These are phyloP conservation scores for Lentinus brumalis DNA, from an alignment of 768 basidiomycete genomes.

Conservation along the genomic window DNA sequence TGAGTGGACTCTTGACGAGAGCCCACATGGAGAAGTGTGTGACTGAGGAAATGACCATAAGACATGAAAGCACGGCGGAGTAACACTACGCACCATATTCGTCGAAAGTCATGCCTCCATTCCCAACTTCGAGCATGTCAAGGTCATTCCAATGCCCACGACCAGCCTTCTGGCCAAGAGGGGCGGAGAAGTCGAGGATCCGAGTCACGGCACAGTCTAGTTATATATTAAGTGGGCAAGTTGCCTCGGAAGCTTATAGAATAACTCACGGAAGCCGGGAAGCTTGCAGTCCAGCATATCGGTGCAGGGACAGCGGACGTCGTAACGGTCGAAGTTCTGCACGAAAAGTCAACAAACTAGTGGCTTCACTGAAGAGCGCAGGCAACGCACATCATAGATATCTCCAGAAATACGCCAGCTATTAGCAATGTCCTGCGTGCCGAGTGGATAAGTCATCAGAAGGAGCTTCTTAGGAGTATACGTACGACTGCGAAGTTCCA, in stretches of 20 bases:
- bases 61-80: neutral
- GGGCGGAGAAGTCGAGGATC: constrained; percentile 41
- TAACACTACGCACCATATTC: constrained; percentile 37
- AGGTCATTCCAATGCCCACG: constrained; percentile 40
- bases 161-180: constrained; percentile 38
- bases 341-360: neutral
- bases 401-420: constrained; percentile 36
- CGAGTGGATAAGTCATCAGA: neutral
- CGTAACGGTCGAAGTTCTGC: constrained; percentile 37
- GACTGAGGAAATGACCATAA: constrained; percentile 23
- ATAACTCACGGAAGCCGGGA: constrained; percentile 36
- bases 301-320: constrained; percentile 41
- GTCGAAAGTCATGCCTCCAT: constrained; percentile 41
- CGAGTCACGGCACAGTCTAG: constrained; percentile 35
- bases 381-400: constrained; percentile 29
- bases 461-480: neutral
- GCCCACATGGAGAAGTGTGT: constrained; percentile 46
- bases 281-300: constrained; percentile 39
- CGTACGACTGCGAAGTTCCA: constrained; percentile 43
- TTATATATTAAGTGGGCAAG: neutral
- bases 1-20: constrained; percentile 43
- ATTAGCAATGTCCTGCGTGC: constrained; percentile 30
- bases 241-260: neutral
- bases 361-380: neutral
- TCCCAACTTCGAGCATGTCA: constrained; percentile 42